Evolutionary conservation across 768 basidiomycete genomes (phyloP).

Genomic region (Rhodosporidiobolus sp.): DNA sequence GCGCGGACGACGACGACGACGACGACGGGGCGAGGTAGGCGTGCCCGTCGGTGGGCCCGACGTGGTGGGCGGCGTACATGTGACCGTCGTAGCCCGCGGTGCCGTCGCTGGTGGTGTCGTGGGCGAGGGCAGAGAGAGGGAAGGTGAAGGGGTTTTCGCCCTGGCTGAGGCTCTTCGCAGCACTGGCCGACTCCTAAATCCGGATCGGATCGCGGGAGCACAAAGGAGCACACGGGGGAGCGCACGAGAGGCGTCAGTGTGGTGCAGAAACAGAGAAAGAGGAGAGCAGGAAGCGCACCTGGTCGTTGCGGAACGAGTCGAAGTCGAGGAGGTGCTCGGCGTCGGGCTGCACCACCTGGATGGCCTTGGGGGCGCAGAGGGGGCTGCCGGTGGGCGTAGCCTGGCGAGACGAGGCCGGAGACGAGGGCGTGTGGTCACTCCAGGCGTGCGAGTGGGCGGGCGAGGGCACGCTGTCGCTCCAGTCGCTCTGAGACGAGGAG

Average conservation of each 20-base stretch:
- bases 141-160: too few relatives aligned
- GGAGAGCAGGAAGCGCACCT: too few relatives aligned
- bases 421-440: background rate
- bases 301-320: background rate
- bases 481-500: background rate
- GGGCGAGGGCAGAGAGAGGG: too few relatives aligned
- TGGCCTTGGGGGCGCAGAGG: background rate
- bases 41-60: background rate
- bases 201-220: too few relatives aligned
- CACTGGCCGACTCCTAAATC: too few relatives aligned
- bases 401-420: slow-evolving; percentile 14
- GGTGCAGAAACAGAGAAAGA: too few relatives aligned
- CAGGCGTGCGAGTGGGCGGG: background rate
- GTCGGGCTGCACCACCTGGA: background rate
- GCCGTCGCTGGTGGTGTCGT: too few relatives aligned
- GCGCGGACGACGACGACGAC: background rate
- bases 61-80: too few relatives aligned
- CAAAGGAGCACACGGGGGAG: too few relatives aligned
- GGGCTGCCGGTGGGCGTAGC: slow-evolving; percentile 18
- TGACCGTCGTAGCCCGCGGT: too few relatives aligned
- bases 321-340: rapidly evolving
- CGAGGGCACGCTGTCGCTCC: background rate
- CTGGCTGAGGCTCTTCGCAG: too few relatives aligned
- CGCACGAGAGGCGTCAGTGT: too few relatives aligned
- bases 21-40: background rate